Conservation (phyloP, 2,329 filamentous ascomycete species). For the Lachnellula arida region DNA sequence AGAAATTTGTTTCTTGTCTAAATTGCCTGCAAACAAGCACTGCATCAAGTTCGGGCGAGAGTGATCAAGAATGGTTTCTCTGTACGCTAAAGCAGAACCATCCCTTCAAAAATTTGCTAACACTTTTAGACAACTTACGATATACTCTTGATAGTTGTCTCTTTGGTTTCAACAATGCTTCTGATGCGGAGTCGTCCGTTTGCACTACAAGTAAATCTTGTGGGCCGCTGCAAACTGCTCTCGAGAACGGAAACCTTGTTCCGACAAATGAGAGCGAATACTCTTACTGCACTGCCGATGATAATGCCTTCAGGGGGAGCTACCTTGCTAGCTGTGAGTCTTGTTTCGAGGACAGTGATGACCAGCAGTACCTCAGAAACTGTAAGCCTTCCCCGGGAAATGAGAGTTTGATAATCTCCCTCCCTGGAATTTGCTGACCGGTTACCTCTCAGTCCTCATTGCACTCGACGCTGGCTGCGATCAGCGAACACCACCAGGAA, state of each 20-base stretch:
- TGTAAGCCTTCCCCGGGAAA: conserved; percentile 9
- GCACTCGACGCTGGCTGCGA: conserved; percentile 27
- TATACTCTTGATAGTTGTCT: conserved; percentile 26
- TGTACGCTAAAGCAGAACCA: conserved; percentile 22
- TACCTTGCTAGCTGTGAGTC: conserved; percentile 5
- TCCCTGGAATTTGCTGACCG: not conserved
- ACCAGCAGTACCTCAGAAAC: conserved; percentile 18
- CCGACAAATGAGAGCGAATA: conserved; percentile 20
- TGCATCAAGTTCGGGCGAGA: conserved; percentile 15
- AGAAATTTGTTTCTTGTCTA: conserved; percentile 27
- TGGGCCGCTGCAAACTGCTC: conserved; percentile 20
- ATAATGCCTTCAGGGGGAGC: conserved; percentile 15
- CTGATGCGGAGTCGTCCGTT: conserved; percentile 19
- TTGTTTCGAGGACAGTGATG: conserved; percentile 11
- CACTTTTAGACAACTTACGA: conserved; percentile 28
- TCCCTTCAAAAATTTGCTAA: not conserved
- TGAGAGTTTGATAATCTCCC: no score
- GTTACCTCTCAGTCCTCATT: conserved; percentile 20
- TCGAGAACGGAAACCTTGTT: conserved; percentile 22
- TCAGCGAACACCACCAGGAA: conserved; percentile 20
- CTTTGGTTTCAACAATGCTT: conserved; percentile 23
- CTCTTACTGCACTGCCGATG: conserved; percentile 25
- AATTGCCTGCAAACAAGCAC: conserved; percentile 30
- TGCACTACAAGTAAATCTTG: conserved; percentile 24
- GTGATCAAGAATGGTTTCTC: conserved; percentile 28